A percentile compares a stretch with the other conserved stretches of the same genome.
Conservation (phyloP, 805 yeast genomes). For the Wickerhamomyces chaumierensis region DNA sequence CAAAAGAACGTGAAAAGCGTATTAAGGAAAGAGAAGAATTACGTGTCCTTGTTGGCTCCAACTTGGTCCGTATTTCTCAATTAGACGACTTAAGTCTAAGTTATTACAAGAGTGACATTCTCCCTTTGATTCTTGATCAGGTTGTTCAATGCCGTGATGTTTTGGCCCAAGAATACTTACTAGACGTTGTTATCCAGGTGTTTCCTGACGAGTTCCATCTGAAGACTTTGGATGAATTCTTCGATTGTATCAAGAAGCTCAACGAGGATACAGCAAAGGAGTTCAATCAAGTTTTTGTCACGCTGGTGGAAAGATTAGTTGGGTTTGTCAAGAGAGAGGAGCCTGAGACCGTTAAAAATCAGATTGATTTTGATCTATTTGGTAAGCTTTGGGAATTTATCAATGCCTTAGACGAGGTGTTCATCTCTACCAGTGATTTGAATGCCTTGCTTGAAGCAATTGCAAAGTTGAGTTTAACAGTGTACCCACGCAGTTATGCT, state of each 20-base stretch:
- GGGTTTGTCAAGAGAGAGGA: slow-evolving; percentile 35
- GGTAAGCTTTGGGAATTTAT: slow-evolving; percentile 58
- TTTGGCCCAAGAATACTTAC: slow-evolving; percentile 82
- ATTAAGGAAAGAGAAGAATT: slow-evolving; percentile 76
- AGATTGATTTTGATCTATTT: slow-evolving; percentile 32
- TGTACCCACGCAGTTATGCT: slow-evolving; percentile 49
- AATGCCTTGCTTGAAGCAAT: slow-evolving; percentile 56
- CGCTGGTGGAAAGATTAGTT: slow-evolving; percentile 64
- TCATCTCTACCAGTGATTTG: slow-evolving; percentile 55
- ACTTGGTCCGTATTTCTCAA: slow-evolving; percentile 80
- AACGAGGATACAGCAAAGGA: slow-evolving; percentile 49
- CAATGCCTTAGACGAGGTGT: slow-evolving; percentile 37
- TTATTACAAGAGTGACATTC: slow-evolving; percentile 35
- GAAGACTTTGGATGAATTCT: slow-evolving; percentile 53
- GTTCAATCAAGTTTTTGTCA: slow-evolving; percentile 50
- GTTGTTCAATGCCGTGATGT: slow-evolving; percentile 86
- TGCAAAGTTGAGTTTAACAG: slow-evolving; percentile 49
- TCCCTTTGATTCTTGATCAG: slow-evolving; percentile 81
- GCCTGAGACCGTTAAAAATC: slow-evolving; percentile 11
- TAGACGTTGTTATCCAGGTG: slow-evolving; percentile 87
- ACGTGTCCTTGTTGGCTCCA: slow-evolving; percentile 86
- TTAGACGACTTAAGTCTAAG: slow-evolving; percentile 50
- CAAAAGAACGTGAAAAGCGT: slow-evolving; percentile 67
- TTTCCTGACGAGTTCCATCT: slow-evolving; percentile 91
- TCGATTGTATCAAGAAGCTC: slow-evolving; percentile 54